Evolutionary conservation across 1,284 basidiomycete genomes (phyloP), one percentile per base, ranked within the genome.

Genomic region (Sporisorium reilianum): DNA sequence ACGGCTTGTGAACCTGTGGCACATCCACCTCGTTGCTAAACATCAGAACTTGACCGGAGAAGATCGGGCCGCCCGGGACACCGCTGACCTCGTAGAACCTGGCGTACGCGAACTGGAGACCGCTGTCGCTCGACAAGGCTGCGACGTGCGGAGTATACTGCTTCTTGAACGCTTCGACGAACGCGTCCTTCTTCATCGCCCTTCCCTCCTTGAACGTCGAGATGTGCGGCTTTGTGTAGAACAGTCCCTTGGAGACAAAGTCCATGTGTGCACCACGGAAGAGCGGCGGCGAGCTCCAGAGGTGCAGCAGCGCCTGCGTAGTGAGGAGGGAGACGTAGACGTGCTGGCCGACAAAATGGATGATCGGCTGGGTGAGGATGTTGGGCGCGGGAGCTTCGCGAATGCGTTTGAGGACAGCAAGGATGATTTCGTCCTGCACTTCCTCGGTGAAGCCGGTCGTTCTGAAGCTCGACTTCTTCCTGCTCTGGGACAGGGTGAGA

Each of bases 1-100:
- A 56, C 2, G 55, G 55, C 44, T 34, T 56, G 44, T 48, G 30
- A 2, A 28, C 14, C 42, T 38, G 16, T 3, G 30, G 30, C 36
- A 34, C 20, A n/a, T 56, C 55, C 1, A 56, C 8, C 45, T 36
- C 55, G 34, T 56, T 48, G 23, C 55, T 56, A 18, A 56, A 38
- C 44, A 56, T 38, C 16, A 46, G n/a, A 3, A 56, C 42, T 28
- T 56, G 30, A 48, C 45, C 55, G 4, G 55, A 22, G 32, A 56
- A 56, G 23, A 56, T 25, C 5, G 55, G 44, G 18, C 44, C 55
- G 16, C 44, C 55, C 4, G 55, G 45, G 1, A 56, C 16, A 5
- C 32, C 34, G 28, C 20, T 48, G 23, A 56, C 32, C 25, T 56
- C 42, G 34, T 56, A 48, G 25, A 56, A 56, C 12, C 32, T n/a